Base-by-base conservation (phyloP, 2,329 filamentous ascomycete genomes). In the Aspergillus sp. region DNA sequence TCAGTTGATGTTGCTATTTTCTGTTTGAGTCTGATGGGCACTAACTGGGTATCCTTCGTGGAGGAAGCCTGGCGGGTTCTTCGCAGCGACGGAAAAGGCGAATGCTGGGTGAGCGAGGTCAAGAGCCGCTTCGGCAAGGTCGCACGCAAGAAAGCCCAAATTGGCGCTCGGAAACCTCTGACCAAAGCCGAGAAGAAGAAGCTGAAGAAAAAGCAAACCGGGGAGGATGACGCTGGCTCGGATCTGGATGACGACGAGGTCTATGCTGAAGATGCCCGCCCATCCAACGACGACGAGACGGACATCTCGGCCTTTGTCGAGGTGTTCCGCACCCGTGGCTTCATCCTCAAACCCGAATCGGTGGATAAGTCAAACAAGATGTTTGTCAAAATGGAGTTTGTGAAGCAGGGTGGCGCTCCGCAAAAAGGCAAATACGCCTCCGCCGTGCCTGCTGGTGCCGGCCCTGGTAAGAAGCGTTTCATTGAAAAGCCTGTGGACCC, bases 311-410 rank as follows among this genome's bases (percentile, higher is more conserved):
- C 88, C 0, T 99, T 99, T 67, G 83, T 97, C 6, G 87, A 92
- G 47, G 90, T 93, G 1, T 81, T 97, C 57, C 77, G 81, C 47
- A 85, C 86, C 60, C 81, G 92, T 17, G 94, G 94, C 0, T 96
- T 99, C 65, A 79, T 92, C n/a, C 79, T 96, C 26, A 87, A 88
- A 62, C 83, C 83, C 81, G 61, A 81, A 76, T 57, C 86, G 0
- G 80, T 95, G 9, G 91, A 99, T 74, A 76, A 95, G 65, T 83
- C 82, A 51, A 99, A 99, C 75, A 95, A 88, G 76, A 99, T 99
- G 94, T 99, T 99, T 76, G 93, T 97, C 61, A 90, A 88, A 75
- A 93, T 99, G 90, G 85, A 88, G 63, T 99, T 99, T 72, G 79
- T 92, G 63, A 99, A 97, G 76, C 84, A 82, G n/a, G 84, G 64